Percentiles rank a stretch among this genome's conserved stretches.
These are phyloP conservation scores for Orbilia oligospora DNA, from an alignment of 2,329 filamentous ascomycete species.

Conservation along the genomic window DNA sequence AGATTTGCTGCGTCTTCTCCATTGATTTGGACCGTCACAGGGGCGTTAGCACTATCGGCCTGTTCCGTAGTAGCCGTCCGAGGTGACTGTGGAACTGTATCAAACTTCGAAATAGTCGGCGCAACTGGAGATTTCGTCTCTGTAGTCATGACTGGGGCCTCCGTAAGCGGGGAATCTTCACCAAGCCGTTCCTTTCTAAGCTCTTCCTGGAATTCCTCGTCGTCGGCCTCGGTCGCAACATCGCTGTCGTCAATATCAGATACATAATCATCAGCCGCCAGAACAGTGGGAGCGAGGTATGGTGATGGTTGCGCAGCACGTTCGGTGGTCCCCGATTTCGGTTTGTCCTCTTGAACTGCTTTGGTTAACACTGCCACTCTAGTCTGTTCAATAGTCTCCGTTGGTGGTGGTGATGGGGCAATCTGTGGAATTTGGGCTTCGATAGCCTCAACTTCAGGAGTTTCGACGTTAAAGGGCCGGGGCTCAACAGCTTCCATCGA, in stretches of 20 bases:
- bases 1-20: background rate
- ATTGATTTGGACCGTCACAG: background rate
- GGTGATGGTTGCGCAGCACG: conserved; percentile 4
- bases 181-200: conserved; percentile 58
- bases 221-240: conserved; percentile 47
- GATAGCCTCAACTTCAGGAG: background rate
- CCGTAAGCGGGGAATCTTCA: conserved; percentile 11
- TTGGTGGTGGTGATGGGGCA: background rate
- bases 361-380: background rate
- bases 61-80: background rate
- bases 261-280: conserved; percentile 45
- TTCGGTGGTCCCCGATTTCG: background rate
- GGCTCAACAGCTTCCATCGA: background rate
- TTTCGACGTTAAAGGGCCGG: background rate
- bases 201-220: conserved; percentile 59
- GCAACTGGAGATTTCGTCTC: background rate
- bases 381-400: background rate
- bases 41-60: background rate
- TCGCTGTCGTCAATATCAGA: conserved; percentile 56
- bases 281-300: background rate
- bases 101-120: background rate
- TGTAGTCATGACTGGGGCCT: background rate
- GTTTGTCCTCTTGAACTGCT: background rate
- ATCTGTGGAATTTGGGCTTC: background rate
- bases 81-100: background rate